A percentile compares a stretch with the other conserved stretches of the same genome.
Conservation (phyloP, 2,329 filamentous ascomycete species). For the Clonostachys chloroleuca region DNA sequence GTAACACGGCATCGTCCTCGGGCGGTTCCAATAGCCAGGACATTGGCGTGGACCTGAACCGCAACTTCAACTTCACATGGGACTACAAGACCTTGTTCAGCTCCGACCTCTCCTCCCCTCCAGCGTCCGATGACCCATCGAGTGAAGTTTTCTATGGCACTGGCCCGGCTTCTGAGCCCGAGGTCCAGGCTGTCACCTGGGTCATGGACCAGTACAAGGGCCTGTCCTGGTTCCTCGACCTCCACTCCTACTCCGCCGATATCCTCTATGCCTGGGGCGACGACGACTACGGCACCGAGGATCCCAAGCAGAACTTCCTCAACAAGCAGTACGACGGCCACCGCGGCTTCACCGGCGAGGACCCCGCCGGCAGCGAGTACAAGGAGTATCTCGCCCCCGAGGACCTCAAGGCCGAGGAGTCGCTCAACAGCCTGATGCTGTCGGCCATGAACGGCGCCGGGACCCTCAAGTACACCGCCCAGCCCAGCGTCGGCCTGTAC, state of each 20-base stretch:
- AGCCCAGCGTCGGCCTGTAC: conserved; percentile 35
- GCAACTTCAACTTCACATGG: conserved; percentile 56
- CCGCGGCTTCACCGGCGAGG: conserved; percentile 38
- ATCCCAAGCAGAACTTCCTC: conserved; percentile 42
- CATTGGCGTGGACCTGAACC: conserved; percentile 47
- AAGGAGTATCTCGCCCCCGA: conserved; percentile 35
- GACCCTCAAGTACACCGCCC: conserved; percentile 26
- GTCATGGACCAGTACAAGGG: conserved; percentile 42
- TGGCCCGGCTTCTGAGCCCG: conserved; percentile 47
- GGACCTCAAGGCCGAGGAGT: conserved; percentile 26
- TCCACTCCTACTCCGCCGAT: conserved; percentile 48
- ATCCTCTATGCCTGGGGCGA: conserved; percentile 55
- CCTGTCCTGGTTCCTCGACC: conserved; percentile 53
- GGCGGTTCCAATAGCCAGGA: conserved; percentile 5
- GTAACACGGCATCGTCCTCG: conserved; percentile 33
- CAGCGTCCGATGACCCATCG: conserved; percentile 28
- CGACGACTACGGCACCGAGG: conserved; percentile 42
- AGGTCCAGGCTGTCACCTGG: conserved; percentile 50
- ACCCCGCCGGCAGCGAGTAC: conserved; percentile 25
- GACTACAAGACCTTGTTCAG: conserved; percentile 41
- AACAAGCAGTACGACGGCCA: conserved; percentile 46
- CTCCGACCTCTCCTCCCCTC: conserved; percentile 18
- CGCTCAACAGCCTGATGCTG: conserved; percentile 24
- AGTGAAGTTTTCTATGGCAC: conserved; percentile 47
- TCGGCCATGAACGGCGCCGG: conserved; percentile 31